A percentile compares a stretch with the other conserved stretches of the same genome.
These are phyloP conservation scores for Ceratobasidium sp. DNA, from an alignment of 1,284 basidiomycete species.

Conservation along the genomic window DNA sequence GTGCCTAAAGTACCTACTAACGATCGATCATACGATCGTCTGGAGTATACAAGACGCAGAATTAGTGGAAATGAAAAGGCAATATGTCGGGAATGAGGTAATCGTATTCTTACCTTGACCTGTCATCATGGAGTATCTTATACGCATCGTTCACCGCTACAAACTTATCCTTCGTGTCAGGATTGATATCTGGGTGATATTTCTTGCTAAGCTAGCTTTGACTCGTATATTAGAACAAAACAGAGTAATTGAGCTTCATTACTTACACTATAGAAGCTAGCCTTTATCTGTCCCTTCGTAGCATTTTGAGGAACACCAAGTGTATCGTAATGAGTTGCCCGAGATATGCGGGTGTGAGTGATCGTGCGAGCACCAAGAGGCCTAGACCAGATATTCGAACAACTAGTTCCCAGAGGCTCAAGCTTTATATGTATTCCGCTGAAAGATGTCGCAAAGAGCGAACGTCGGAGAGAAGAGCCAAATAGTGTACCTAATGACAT, in stretches of 20 bases:
- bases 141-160: constrained; percentile 48
- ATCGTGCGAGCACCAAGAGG: constrained; percentile 27
- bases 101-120: constrained; percentile 33
- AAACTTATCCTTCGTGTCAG: constrained; percentile 46
- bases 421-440: constrained; percentile 18
- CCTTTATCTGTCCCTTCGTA: constrained; percentile 60
- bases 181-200: constrained; percentile 57
- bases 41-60: neutral
- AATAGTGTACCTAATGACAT: constrained; percentile 33
- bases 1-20: constrained; percentile 10
- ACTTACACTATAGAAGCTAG: constrained; percentile 60
- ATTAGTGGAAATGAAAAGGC: neutral
- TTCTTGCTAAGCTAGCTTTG: constrained; percentile 58
- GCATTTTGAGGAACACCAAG: constrained; percentile 56
- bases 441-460: constrained; percentile 34
- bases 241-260: neutral
- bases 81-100: neutral
- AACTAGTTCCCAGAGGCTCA: neutral
- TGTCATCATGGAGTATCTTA: constrained; percentile 46
- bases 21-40: constrained; percentile 48
- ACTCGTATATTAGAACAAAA: neutral
- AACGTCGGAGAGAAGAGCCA: neutral
- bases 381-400: neutral
- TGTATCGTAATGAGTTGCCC: constrained; percentile 56
- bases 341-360: constrained; percentile 14